Percentiles rank a stretch among this genome's conserved stretches.
Evolutionary conservation across 805 yeast species (phyloP).

Genomic region (Saccharomycopsis sp.): DNA sequence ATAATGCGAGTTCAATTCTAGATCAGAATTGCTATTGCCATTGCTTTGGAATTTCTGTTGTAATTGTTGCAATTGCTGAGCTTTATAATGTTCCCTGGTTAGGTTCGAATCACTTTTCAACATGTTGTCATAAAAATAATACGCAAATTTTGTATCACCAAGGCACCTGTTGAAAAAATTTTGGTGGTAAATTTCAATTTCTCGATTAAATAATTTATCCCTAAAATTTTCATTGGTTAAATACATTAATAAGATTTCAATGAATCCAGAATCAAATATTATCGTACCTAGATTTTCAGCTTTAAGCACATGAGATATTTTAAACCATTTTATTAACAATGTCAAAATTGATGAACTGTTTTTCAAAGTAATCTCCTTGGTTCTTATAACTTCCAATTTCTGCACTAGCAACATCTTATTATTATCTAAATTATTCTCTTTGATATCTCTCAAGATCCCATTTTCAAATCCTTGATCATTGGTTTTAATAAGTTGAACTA

Average conservation of each 20-base stretch:
- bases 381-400: constrained; percentile 47
- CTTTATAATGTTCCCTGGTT: constrained; percentile 11
- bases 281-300: constrained; percentile 66
- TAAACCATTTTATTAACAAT: constrained; percentile 68
- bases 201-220: constrained; percentile 28
- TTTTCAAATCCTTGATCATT: constrained; percentile 25
- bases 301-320: constrained; percentile 68
- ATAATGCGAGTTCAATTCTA: background rate
- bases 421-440: constrained; percentile 13
- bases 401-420: constrained; percentile 22
- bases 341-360: constrained; percentile 48
- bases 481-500: constrained; percentile 55
- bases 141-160: constrained; percentile 1
- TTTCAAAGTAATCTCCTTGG: constrained; percentile 58
- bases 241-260: constrained; percentile 24
- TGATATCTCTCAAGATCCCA: constrained; percentile 27
- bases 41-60: constrained; percentile 6
- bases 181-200: constrained; percentile 19
- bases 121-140: constrained; percentile 20
- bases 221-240: constrained; percentile 25
- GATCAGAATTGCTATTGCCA: background rate
- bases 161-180: constrained; percentile 24
- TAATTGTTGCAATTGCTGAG: constrained; percentile 10
- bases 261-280: constrained; percentile 63
- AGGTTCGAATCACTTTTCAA: constrained; percentile 12